Base-by-base conservation (phyloP, 2,329 filamentous ascomycete species). In the Colletotrichum scovillei region DNA sequence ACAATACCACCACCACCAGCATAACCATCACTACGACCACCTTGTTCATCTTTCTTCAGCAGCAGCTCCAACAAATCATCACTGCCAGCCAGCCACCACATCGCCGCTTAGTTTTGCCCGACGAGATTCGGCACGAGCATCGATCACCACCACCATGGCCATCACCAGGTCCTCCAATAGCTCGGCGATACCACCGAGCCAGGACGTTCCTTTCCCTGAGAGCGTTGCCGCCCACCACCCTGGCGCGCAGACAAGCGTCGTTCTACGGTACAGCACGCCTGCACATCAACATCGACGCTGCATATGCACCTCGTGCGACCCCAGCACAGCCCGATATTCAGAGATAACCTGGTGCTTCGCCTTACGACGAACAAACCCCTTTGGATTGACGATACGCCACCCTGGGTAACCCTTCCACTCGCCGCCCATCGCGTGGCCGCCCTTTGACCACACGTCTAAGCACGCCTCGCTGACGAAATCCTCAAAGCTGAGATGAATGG, bases 41-140 rank as follows among this genome's bases (percentile, higher is more conserved):
- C 35, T 32, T 42, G 9, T 30, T 52, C 28, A 42, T 42, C 22
- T 56, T 28, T 53, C 60, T 46, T 30, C 67, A 65, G 52, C 35
- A n/a, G 35, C 65, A 67, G 22, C 30, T 19, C 60, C 58, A 35
- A 35, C 30, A 59, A 57, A 68, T 52, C 69, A 66, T 46, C 24
- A 63, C n/a, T 63, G 52, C 59, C 69, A 63, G 19, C 42, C 42
- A 49, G 8, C 69, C 69, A 72, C 52, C 38, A 46, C 63, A 22
- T 46, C 35, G 38, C 59, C 38, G 30, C 11, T 5, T 35, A 24
- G 42, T 8, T 32, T 32, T 63, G 53, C 69, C 53, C 30, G 66
- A 63, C 60, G 14, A 73, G 70, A 73, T 73, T 65, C 66, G 26
- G 70, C 67, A 70, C 49, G 30, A 49, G 19, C 70, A 73, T 73